Percentiles rank a stretch among this genome's conserved stretches.
Conservation (phyloP, 2,329 filamentous ascomycete genomes). For the Microcera coccophila region DNA sequence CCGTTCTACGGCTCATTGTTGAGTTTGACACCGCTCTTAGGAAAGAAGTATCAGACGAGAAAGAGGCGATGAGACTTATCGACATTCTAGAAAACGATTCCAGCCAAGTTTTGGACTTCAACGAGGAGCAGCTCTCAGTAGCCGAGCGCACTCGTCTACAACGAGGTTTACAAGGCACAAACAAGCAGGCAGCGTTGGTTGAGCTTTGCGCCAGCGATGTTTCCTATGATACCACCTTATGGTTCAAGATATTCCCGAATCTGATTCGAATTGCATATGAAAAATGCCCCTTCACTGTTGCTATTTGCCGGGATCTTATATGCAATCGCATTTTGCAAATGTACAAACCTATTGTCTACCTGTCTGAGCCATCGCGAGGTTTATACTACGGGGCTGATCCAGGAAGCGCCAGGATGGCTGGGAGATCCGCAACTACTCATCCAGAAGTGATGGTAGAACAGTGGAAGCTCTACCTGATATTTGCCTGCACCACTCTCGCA, state of each 20-base stretch:
- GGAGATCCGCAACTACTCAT: conserved; percentile 63
- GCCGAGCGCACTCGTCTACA: conserved; percentile 90
- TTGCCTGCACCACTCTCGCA: conserved; percentile 91
- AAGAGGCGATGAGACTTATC: conserved; percentile 72
- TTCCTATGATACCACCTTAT: conserved; percentile 88
- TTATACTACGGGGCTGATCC: conserved; percentile 60
- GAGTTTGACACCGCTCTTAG: conserved; percentile 90
- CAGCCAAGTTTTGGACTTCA: conserved; percentile 82
- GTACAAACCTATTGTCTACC: conserved; percentile 74
- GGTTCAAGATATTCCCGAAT: conserved; percentile 98
- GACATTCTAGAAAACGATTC: conserved; percentile 89
- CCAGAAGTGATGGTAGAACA: conserved; percentile 90
- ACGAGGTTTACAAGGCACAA: conserved; percentile 79
- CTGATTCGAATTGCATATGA: conserved; percentile 87
- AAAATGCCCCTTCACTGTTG: conserved; percentile 85
- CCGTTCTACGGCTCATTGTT: conserved; percentile 82
- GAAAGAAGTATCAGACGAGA: conserved; percentile 55
- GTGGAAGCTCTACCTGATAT: conserved; percentile 96
- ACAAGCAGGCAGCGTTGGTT: conserved; percentile 79
- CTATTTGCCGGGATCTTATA: conserved; percentile 84
- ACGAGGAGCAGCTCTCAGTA: conserved; percentile 85
- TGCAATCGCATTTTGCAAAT: conserved; percentile 91
- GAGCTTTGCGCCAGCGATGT: conserved; percentile 95
- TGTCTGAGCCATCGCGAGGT: conserved; percentile 70
- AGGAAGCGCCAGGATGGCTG: conserved; percentile 48